phyloP scores from a whole-genome alignment of 495 filamentous ascomycete genomes.

The Acidomyces sp. region DNA sequence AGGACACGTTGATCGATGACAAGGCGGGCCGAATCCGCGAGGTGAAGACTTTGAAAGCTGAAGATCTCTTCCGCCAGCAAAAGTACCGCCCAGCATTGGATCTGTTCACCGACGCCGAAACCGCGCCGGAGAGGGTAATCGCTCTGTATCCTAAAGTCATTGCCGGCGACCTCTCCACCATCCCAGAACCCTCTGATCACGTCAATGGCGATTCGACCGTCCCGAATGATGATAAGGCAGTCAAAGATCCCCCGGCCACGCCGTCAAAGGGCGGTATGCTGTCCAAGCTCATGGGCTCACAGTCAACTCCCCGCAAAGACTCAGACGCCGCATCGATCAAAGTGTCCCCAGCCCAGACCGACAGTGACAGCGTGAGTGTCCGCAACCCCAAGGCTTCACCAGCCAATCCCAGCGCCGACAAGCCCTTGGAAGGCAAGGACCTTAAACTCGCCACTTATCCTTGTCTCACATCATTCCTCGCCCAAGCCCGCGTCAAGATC shows the following conservation, averaged over 20 bases:
- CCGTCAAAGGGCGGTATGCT: conserved; percentile 25
- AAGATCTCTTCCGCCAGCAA: conserved; percentile 62
- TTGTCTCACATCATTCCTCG: conserved; percentile 72
- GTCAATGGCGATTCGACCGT: conserved; percentile 15
- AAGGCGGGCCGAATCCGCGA: conserved; percentile 69
- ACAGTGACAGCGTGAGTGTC: conserved; percentile 38
- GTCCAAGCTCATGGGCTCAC: conserved; percentile 38
- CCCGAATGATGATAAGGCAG: conserved; percentile 20
- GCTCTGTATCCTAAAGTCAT: conserved; percentile 71
- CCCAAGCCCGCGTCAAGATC: conserved; percentile 65
- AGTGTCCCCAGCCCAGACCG: conserved; percentile 41
- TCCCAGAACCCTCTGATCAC: conserved; percentile 27
- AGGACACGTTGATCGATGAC: conserved; percentile 77
- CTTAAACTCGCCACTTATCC: conserved; percentile 66
- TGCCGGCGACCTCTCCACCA: conserved; percentile 60
- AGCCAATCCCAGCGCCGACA: conserved; percentile 31
- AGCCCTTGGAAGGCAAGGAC: conserved; percentile 60
- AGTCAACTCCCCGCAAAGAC: conserved; percentile 38
- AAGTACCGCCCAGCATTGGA: conserved; percentile 86
- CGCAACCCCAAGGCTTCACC: conserved; percentile 15
- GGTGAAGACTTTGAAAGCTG: conserved; percentile 81
- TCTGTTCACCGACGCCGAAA: conserved; percentile 75
- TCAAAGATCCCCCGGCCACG: conserved; percentile 21
- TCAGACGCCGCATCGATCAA: conserved; percentile 52
- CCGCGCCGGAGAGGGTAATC: conserved; percentile 81